A percentile compares a stretch with the other conserved stretches of the same genome.
phyloP scores from a whole-genome alignment of 345 rosid species.

The Lepidium aucheri region DNA sequence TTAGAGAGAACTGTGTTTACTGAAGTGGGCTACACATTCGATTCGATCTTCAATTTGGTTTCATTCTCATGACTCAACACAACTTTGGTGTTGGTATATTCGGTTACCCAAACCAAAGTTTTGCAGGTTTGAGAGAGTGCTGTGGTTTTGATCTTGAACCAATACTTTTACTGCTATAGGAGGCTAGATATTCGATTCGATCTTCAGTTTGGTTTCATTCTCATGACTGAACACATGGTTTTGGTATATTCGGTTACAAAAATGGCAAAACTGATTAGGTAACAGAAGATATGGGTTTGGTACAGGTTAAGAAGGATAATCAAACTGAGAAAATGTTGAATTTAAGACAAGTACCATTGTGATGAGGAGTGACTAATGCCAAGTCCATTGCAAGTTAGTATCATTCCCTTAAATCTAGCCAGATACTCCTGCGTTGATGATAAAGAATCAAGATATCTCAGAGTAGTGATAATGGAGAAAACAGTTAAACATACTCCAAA shows the following conservation, averaged over 20 bases:
- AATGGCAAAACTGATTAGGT: too few species aligned
- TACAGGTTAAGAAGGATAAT: background rate
- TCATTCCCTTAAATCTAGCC: constrained; percentile 73
- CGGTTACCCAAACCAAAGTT: too few species aligned
- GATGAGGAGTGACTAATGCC: constrained; percentile 48
- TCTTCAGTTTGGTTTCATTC: background rate
- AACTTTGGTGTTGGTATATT: background rate
- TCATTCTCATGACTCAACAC: too few species aligned
- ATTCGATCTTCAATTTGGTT: background rate
- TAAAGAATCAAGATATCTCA: background rate
- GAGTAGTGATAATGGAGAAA: background rate
- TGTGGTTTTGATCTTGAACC: too few species aligned
- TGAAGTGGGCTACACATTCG: background rate
- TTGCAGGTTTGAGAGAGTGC: too few species aligned
- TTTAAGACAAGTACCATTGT: constrained; percentile 28
- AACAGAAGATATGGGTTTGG: background rate
- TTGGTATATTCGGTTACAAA: background rate
- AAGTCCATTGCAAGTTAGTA: constrained; percentile 74
- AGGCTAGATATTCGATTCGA: background rate
- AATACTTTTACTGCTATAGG: too few species aligned
- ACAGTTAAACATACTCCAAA: background rate
- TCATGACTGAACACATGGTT: background rate
- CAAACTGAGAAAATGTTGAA: background rate
- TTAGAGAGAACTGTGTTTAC: background rate
- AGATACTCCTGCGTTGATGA: constrained; percentile 52